Conservation (phyloP, 2,329 filamentous ascomycete species). For the Lecanicillium sp. region DNA sequence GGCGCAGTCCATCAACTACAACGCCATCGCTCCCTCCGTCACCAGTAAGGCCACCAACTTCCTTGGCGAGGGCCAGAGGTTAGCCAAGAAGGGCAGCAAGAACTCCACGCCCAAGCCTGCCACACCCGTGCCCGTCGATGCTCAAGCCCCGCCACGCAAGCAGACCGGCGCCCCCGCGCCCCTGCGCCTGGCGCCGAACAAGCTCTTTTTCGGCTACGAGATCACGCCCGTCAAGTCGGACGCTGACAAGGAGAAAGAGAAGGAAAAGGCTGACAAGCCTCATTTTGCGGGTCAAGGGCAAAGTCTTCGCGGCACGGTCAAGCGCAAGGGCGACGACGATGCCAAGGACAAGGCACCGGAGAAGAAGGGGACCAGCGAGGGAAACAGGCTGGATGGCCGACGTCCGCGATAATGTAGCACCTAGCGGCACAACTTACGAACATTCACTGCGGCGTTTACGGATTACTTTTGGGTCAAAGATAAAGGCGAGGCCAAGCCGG, state of each 20-base stretch:
- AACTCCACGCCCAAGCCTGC: constrained; percentile 57
- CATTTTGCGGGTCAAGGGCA: constrained; percentile 82
- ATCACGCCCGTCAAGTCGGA: constrained; percentile 81
- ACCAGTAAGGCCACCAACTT: constrained; percentile 72
- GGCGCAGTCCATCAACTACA: constrained; percentile 97
- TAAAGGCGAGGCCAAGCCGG: not conserved
- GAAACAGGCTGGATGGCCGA: constrained; percentile 39
- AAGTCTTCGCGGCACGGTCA: constrained; percentile 62
- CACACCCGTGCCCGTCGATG: constrained; percentile 54
- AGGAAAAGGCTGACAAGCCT: constrained; percentile 58
- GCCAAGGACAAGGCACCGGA: constrained; percentile 41
- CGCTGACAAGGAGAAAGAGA: constrained; percentile 61
- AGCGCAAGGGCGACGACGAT: constrained; percentile 59
- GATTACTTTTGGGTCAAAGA: not conserved
- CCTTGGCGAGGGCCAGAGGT: constrained; percentile 68
- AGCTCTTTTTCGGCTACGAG: constrained; percentile 95
- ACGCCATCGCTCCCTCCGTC: constrained; percentile 75
- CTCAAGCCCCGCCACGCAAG: constrained; percentile 29
- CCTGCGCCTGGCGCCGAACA: constrained; percentile 75
- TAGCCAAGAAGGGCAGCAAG: constrained; percentile 80
- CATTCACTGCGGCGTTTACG: constrained; percentile 4
- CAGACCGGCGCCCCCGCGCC: constrained; percentile 77
- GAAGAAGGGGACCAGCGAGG: constrained; percentile 40
- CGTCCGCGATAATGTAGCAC: constrained; percentile 22
- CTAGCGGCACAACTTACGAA: not conserved